A percentile compares a stretch with the other conserved stretches of the same genome.
These are phyloP conservation scores for Albatrellus ellisii DNA, from an alignment of 768 basidiomycete species.

Conservation along the genomic window DNA sequence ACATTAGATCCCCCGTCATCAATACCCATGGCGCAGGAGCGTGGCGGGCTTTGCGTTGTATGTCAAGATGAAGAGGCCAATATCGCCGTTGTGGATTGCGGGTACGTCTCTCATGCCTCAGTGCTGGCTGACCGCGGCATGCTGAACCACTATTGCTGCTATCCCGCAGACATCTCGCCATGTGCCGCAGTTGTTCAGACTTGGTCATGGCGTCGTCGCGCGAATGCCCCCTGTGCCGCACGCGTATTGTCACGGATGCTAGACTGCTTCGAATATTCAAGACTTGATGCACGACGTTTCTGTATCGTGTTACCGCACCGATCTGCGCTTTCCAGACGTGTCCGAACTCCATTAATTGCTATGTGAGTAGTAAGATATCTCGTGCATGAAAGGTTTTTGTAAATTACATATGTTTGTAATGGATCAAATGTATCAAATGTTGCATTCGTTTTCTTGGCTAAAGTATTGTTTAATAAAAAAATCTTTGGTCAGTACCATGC, in stretches of 20 bases:
- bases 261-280: constrained; percentile 69
- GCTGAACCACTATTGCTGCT: neutral
- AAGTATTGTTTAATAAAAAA: too few species aligned
- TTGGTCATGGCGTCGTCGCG: constrained; percentile 64
- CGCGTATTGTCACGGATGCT: constrained; percentile 74
- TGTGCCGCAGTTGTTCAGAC: constrained; percentile 72
- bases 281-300: constrained; percentile 19
- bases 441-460: too few species aligned
- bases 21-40: constrained; percentile 31
- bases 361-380: too few species aligned
- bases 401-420: too few species aligned
- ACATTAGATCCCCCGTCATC: constrained; percentile 17
- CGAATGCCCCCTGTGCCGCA: constrained; percentile 87
- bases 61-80: constrained; percentile 94
- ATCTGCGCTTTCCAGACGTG: too few species aligned
- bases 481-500: too few species aligned
- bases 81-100: constrained; percentile 90
- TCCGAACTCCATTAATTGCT: too few species aligned
- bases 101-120: constrained; percentile 40
- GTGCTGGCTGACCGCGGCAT: neutral
- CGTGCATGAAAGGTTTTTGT: too few species aligned
- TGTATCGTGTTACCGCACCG: too few species aligned
- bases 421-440: too few species aligned
- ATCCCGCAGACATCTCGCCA: constrained; percentile 51
- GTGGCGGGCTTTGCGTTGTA: constrained; percentile 75